phyloP scores from a whole-genome alignment of 176 grass and related monocot species.

The Canna indica region DNA sequence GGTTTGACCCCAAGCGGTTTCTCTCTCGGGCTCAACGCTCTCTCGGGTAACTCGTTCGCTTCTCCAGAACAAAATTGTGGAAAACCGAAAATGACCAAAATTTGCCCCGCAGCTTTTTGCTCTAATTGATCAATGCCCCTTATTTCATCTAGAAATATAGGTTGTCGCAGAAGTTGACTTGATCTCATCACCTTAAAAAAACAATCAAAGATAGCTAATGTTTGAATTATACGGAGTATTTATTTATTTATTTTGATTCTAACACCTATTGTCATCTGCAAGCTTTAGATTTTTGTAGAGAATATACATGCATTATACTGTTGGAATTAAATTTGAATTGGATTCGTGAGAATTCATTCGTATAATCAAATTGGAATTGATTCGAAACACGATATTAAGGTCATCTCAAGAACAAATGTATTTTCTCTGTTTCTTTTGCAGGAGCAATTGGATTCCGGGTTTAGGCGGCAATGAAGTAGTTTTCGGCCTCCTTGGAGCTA shows the following conservation, averaged over 20 bases:
- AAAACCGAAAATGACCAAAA: not conserved
- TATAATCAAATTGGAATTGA: no score
- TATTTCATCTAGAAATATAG: not conserved
- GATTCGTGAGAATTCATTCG: no score
- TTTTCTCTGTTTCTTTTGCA: conserved; percentile 5
- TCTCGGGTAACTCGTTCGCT: not conserved
- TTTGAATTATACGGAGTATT: not conserved
- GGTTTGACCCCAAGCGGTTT: not conserved
- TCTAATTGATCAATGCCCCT: not conserved
- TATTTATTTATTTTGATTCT: no score
- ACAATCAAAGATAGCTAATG: not conserved
- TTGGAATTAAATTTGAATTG: no score
- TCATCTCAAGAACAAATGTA: no score
- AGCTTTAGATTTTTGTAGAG: not conserved
- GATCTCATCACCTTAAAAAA: not conserved
- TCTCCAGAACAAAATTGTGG: not conserved
- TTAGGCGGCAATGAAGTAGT: conserved; percentile 34
- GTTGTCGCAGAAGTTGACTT: not conserved
- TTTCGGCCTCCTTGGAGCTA: conserved; percentile 39
- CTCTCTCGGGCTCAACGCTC: no score
- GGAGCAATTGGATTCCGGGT: conserved; percentile 34
- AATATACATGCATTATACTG: no score
- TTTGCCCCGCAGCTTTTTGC: not conserved
- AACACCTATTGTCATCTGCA: not conserved
- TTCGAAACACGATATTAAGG: no score